Base-by-base conservation (phyloP, 805 yeast genomes). In the Starmerella asiatica region DNA sequence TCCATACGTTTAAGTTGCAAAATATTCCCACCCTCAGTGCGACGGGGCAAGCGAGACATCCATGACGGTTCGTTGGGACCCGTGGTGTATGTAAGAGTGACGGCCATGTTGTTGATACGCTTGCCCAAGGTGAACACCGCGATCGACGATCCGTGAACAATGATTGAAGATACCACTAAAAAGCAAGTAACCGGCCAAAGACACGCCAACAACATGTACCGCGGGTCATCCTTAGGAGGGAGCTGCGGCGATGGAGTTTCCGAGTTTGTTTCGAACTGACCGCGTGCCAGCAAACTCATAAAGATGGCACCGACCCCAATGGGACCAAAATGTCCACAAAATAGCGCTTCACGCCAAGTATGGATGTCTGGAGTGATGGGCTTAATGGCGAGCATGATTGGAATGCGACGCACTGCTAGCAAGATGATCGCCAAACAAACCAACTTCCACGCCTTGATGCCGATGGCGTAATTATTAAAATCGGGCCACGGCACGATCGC, bases 281-380 rank as follows among this genome's bases (percentile, higher is more conserved):
- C 71, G 45, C 88, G 71, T 0, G 93, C 83, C 46, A 84, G 64
- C 36, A 85, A 76, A 5, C 82, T 76, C 31, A 91, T 88, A 59
- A 81, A 84, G 6, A 85, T 67, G 1, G 94, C 94, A 42, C 95
- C 94, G 18, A 85, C 95, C 35, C 96, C 96, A 54, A 86, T 82
- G 2, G 96, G 95, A 15, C 96, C 96, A 59, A 86, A 85, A 61
- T 85, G 94, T 17, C 95, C 95, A 57, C 93, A 83, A 58, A 86
- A 86, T 3, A 85, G 56, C 0, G 95, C 95, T 58, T 85, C 96
- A 57, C 94, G 73, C 94, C 95, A 85, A 9, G 83, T 71, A 52
- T 83, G 76, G 29, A 85, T 72, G 56, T 85, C 95, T 0, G 95
- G 94, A 1, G 83, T 78, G 19, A 84, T 56, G 0, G 88, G 85